These are phyloP conservation scores for Funneliformis geosporum DNA, from an alignment of 192 early-diverging fungal genomes.

Conservation along the genomic window DNA sequence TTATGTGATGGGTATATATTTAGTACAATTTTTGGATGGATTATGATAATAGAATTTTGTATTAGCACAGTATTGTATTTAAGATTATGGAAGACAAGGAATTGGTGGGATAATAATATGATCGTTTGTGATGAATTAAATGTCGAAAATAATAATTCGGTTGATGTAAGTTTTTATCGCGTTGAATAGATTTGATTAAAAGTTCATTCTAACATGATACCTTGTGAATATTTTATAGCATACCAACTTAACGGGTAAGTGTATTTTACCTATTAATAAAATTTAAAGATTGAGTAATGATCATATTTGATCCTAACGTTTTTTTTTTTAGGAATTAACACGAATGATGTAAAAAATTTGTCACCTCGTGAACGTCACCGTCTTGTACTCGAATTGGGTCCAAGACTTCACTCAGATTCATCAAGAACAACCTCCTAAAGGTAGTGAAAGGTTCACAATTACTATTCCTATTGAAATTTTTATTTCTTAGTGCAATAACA, in stretches of 20 bases:
- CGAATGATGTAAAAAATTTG: background rate
- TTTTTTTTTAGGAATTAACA: background rate
- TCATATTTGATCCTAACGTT: no score
- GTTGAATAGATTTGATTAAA: background rate
- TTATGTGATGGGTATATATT: background rate
- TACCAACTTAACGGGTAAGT: no score
- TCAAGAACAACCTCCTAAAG: no score
- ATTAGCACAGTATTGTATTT: background rate
- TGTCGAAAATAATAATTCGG: background rate
- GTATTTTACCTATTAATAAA: no score
- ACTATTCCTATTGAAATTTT: no score
- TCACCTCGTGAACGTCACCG: background rate
- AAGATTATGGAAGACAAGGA: no score
- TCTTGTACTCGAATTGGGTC: background rate
- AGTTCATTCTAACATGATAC: background rate
- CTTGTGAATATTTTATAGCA: no score
- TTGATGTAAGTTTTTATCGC: background rate
- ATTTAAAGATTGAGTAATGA: no score
- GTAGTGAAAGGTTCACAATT: no score
- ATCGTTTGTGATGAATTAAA: background rate
- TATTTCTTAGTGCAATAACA: no score
- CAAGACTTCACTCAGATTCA: background rate
- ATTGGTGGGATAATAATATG: no score
- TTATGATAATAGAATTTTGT: background rate
- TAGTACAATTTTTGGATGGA: background rate